Evolutionary conservation across 345 rosid species (phyloP).

Genomic region (Pistacia integerrima): DNA sequence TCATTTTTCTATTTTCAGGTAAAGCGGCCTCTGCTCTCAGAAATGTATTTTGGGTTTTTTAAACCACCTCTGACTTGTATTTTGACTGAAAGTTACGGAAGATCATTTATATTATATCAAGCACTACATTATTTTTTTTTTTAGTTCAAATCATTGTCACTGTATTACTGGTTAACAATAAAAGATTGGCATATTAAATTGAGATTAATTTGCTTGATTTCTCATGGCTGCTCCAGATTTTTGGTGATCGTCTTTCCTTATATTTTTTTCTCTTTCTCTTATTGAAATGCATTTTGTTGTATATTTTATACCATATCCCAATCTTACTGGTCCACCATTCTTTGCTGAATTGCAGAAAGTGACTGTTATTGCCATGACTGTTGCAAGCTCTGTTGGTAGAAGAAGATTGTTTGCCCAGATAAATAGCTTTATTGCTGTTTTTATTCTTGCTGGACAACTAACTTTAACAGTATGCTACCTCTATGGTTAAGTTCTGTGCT

Average conservation of each 20-base stretch:
- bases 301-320: neutral
- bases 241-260: neutral
- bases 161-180: neutral
- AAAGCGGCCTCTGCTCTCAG: constrained; percentile 14
- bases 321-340: neutral
- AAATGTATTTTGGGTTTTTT: constrained; percentile 11
- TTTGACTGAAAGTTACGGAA: neutral
- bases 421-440: constrained; percentile 90
- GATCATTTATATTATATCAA: neutral
- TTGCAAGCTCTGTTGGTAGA: constrained; percentile 73
- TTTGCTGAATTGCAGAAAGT: constrained; percentile 67
- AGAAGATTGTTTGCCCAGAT: constrained; percentile 90
- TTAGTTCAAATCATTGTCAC: neutral
- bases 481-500: constrained; percentile 3
- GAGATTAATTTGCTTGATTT: constrained; percentile 3
- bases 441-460: constrained; percentile 90
- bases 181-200: neutral
- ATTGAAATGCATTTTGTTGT: neutral
- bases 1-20: constrained; percentile 99
- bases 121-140: neutral
- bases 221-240: neutral
- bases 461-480: constrained; percentile 66
- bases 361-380: constrained; percentile 74
- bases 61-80: neutral
- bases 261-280: neutral